phyloP scores from a whole-genome alignment of 2,329 filamentous ascomycete genomes.

The Microcyclosporella mali region DNA sequence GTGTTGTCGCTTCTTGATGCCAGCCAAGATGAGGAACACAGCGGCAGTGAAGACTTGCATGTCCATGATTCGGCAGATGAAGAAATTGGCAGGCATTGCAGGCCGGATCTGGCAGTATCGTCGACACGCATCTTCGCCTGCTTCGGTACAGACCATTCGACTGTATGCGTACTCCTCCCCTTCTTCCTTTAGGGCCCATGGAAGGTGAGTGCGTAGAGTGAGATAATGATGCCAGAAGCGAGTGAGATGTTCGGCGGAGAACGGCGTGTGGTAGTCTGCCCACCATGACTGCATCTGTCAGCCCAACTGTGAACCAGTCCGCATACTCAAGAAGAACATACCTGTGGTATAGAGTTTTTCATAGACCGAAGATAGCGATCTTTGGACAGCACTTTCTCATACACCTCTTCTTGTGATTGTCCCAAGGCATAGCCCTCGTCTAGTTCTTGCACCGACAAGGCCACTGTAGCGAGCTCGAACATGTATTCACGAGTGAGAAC shows the following conservation, averaged over 20 bases:
- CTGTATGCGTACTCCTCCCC: slow-evolving; percentile 22
- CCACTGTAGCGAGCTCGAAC: slow-evolving; percentile 23
- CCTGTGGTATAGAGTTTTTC: slow-evolving; percentile 20
- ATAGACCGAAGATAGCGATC: slow-evolving; percentile 25
- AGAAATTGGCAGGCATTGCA: slow-evolving; percentile 23
- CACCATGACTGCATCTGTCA: slow-evolving; percentile 7
- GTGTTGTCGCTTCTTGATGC: background rate
- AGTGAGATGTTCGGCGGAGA: slow-evolving; percentile 16
- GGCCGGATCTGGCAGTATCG: slow-evolving; percentile 20
- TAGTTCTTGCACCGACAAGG: slow-evolving; percentile 23
- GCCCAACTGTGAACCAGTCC: background rate
- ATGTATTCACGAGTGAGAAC: slow-evolving; percentile 23
- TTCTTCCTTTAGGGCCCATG: slow-evolving; percentile 22
- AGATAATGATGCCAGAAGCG: slow-evolving; percentile 28
- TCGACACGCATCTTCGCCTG: slow-evolving; percentile 17
- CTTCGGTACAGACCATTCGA: slow-evolving; percentile 21
- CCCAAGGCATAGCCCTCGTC: slow-evolving; percentile 20
- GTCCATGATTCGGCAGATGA: slow-evolving; percentile 23
- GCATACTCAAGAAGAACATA: slow-evolving; percentile 12
- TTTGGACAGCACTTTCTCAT: slow-evolving; percentile 21
- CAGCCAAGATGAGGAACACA: slow-evolving; percentile 19
- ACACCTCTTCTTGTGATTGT: slow-evolving; percentile 16
- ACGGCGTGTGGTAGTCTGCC: slow-evolving; percentile 3
- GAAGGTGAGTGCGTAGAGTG: slow-evolving; percentile 22
- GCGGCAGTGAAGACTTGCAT: slow-evolving; percentile 26